These are phyloP conservation scores for Echria macrotheca DNA, from an alignment of 495 filamentous ascomycete species.

Conservation along the genomic window DNA sequence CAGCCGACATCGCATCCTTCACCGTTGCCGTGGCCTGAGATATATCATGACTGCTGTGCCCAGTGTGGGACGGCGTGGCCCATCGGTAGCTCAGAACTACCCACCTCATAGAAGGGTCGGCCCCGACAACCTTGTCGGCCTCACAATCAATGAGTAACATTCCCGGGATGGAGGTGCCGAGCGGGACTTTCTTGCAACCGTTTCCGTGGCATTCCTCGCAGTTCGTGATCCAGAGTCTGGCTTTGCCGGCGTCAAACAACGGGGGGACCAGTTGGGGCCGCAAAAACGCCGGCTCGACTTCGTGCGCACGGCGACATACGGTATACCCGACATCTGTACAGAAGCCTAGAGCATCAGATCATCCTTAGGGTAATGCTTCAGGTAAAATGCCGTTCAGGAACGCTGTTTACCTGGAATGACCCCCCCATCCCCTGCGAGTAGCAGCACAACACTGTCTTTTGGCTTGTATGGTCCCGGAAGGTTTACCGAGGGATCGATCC, in stretches of 20 bases:
- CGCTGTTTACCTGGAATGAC: not conserved
- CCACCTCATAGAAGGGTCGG: not conserved
- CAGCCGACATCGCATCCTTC: not conserved
- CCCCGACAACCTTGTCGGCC: not conserved
- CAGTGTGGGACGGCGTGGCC: not conserved
- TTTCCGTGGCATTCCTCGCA: not conserved
- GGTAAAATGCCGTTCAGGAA: not conserved
- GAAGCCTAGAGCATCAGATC: too few relatives aligned
- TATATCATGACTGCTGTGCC: not conserved
- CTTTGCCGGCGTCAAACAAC: not conserved
- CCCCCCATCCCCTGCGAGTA: not conserved
- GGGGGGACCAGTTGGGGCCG: not conserved
- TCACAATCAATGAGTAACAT: not conserved
- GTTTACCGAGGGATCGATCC: too few relatives aligned
- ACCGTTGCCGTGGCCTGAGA: not conserved
- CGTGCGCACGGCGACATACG: not conserved
- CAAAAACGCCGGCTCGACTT: not conserved
- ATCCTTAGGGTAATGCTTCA: not conserved
- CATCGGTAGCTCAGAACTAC: conserved; percentile 1
- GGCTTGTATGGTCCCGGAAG: too few relatives aligned
- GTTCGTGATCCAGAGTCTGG: not conserved
- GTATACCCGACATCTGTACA: not conserved
- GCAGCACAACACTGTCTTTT: not conserved
- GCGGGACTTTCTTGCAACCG: not conserved
- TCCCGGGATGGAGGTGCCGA: not conserved